These are phyloP conservation scores for Penicillium ucsense DNA, from an alignment of 495 filamentous ascomycete genomes.

Conservation along the genomic window DNA sequence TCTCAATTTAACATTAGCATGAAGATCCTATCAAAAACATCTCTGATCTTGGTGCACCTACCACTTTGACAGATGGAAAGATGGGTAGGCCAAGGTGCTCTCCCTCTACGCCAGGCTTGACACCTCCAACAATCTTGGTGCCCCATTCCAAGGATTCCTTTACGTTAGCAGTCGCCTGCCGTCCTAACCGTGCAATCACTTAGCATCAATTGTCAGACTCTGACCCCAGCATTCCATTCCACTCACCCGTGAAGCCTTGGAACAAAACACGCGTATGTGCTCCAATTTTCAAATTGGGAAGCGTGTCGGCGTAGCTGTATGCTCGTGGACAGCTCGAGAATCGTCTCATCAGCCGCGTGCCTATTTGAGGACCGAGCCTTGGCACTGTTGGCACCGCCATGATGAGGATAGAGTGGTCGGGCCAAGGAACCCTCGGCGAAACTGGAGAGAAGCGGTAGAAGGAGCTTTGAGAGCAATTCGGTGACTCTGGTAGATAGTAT, in stretches of 20 bases:
- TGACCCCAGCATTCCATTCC: too few relatives aligned
- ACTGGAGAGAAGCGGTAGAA: too few relatives aligned
- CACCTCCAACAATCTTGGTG: slow-evolving; percentile 80
- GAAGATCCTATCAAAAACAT: background rate
- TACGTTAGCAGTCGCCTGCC: slow-evolving; percentile 69
- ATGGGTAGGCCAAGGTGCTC: slow-evolving; percentile 77
- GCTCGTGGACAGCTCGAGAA: slow-evolving; percentile 34
- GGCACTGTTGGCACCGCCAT: slow-evolving; percentile 12
- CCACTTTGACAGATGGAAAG: slow-evolving; percentile 59
- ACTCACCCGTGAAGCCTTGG: slow-evolving; percentile 75
- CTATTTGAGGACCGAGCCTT: slow-evolving; percentile 9
- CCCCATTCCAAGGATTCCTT: slow-evolving; percentile 76
- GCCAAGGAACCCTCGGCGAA: background rate
- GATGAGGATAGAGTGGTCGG: background rate
- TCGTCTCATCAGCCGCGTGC: slow-evolving; percentile 4
- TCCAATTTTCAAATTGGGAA: slow-evolving; percentile 68
- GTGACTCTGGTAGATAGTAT: too few relatives aligned
- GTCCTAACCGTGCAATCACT: slow-evolving; percentile 9
- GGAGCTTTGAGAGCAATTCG: too few relatives aligned
- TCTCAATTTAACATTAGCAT: background rate
- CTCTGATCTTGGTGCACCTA: slow-evolving; percentile 15
- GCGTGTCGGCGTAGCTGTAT: slow-evolving; percentile 50
- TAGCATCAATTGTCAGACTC: too few relatives aligned
- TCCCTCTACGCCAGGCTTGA: slow-evolving; percentile 65
- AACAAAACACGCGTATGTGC: slow-evolving; percentile 73